Percentiles rank a stretch among this genome's conserved stretches.
Evolutionary conservation across 805 yeast genomes (phyloP).

Genomic region (Cyberlindnera petersonii): DNA sequence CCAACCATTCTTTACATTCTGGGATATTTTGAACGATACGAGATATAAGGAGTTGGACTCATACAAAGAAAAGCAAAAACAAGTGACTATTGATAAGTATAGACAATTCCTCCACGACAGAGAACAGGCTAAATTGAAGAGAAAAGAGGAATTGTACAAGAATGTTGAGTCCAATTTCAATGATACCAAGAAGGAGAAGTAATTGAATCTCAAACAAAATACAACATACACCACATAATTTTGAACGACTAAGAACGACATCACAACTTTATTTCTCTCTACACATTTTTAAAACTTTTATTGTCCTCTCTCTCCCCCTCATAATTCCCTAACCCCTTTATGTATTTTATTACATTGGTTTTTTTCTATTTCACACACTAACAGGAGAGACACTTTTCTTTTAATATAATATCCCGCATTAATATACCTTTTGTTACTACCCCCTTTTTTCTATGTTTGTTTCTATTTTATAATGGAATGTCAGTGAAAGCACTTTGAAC

Average conservation of each 20-base stretch:
- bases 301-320: no score
- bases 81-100: constrained; percentile 64
- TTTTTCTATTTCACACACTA: no score
- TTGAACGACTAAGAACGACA: no score
- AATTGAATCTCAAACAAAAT: no score
- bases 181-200: constrained; percentile 4
- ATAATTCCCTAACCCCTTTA: no score
- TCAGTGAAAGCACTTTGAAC: neutral
- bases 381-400: neutral
- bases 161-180: neutral
- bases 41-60: constrained; percentile 63
- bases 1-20: constrained; percentile 93
- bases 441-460: neutral
- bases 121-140: constrained; percentile 29
- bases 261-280: no score
- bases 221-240: no score
- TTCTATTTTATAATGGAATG: neutral
- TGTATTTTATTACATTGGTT: no score
- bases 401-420: neutral
- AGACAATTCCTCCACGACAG: constrained; percentile 48
- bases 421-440: neutral
- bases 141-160: constrained; percentile 22
- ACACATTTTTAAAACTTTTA: no score
- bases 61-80: constrained; percentile 61
- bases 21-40: constrained; percentile 78